phyloP scores from a whole-genome alignment of 768 basidiomycete species.

The Trichaptum fuscoviolaceum region DNA sequence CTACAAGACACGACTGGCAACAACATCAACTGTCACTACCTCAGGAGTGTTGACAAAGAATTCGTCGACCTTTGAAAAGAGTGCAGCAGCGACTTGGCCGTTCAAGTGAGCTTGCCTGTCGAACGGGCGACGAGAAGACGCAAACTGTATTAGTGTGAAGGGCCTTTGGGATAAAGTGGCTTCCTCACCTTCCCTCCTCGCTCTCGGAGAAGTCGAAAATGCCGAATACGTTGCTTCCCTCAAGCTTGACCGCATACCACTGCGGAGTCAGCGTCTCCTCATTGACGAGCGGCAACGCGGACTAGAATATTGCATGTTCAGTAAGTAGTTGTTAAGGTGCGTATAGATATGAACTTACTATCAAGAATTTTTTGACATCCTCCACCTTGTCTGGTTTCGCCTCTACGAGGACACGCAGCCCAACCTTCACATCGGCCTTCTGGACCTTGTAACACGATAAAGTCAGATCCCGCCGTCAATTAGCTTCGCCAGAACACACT shows the following conservation, averaged over 20 bases:
- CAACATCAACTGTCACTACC: constrained; percentile 27
- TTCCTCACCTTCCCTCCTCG: constrained; percentile 22
- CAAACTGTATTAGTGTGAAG: neutral
- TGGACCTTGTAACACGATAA: constrained; percentile 2
- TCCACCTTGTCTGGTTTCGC: constrained; percentile 32
- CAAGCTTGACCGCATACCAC: constrained; percentile 36
- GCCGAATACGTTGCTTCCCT: constrained; percentile 31
- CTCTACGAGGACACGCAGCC: constrained; percentile 29
- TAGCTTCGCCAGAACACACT: constrained; percentile 13
- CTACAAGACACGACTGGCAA: constrained; percentile 16
- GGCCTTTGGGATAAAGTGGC: neutral
- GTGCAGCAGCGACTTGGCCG: constrained; percentile 30
- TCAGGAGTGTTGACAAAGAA: constrained; percentile 26
- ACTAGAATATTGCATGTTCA: constrained; percentile 13
- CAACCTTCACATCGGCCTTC: constrained; percentile 25
- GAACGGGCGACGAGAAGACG: neutral
- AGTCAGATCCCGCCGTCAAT: neutral
- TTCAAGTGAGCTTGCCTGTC: constrained; percentile 24
- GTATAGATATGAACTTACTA: constrained; percentile 20
- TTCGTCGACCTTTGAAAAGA: constrained; percentile 29
- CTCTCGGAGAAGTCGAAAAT: constrained; percentile 33
- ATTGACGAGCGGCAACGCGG: constrained; percentile 29
- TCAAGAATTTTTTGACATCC: constrained; percentile 30
- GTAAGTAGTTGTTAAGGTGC: neutral
- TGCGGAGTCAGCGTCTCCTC: constrained; percentile 28